Evolutionary conservation across 345 rosid genomes (phyloP), one percentile per base, ranked within the genome.

Genomic region (Turnera subulata): DNA sequence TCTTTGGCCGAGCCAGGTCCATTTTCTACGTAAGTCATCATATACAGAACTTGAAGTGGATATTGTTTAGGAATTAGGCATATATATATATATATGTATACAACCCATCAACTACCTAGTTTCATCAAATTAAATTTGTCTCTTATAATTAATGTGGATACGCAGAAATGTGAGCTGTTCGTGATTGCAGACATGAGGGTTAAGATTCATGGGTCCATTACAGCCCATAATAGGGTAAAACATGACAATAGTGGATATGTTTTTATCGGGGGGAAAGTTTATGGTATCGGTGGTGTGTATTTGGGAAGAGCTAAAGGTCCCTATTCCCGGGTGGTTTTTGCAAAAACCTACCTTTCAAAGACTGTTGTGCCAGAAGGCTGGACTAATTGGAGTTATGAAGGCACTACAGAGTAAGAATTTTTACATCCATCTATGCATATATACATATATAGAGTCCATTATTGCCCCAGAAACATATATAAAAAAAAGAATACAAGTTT

Each of bases 1-100:
- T 92, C 59, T 92, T 92, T 37, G 98, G 98, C 63, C 90, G 93
- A 0, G 96, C 79, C 67, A 84, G 89, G 49, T 86, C 95, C 46
- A 48, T 83, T 49, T 92, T 78, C 63, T 62, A 72, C 14, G 95
- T 86, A 78, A 55, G 80, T 58, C n/a, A n/a, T n/a, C n/a, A n/a
- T n/a, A n/a, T n/a, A n/a, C n/a, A n/a, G n/a, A n/a, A n/a, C n/a
- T n/a, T n/a, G n/a, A n/a, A n/a, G n/a, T n/a, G n/a, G n/a, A n/a
- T n/a, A n/a, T n/a, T n/a, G n/a, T n/a, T n/a, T n/a, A n/a, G n/a
- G n/a, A n/a, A n/a, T n/a, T n/a, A n/a, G n/a, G n/a, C n/a, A n/a
- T n/a, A n/a, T n/a, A n/a, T n/a, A n/a, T n/a, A n/a, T n/a, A n/a
- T n/a, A n/a, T n/a, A n/a, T n/a, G n/a, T n/a, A n/a, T n/a, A n/a